These are phyloP conservation scores for Pythium phragmiticola DNA, from an alignment of 352 stramenopile species.

Conservation along the genomic window DNA sequence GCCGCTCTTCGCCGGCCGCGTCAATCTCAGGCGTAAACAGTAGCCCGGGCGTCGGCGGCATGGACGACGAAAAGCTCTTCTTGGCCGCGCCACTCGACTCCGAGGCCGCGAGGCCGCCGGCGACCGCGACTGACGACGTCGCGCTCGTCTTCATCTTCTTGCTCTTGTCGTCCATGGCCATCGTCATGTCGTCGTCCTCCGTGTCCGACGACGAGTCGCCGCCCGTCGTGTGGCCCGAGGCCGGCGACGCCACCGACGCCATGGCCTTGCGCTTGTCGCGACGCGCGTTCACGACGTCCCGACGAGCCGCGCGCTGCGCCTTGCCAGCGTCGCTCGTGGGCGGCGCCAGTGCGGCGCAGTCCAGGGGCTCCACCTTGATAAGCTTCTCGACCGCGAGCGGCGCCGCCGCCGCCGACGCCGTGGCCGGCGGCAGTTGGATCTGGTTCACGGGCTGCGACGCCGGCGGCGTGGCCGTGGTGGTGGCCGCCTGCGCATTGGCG, in stretches of 20 bases:
- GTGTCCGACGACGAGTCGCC: conserved; percentile 13
- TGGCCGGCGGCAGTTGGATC: conserved; percentile 50
- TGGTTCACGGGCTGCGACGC: conserved; percentile 48
- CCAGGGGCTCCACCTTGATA: conserved; percentile 54
- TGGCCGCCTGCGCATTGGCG: not conserved
- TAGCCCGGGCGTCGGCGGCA: conserved; percentile 21
- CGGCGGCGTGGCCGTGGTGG: conserved; percentile 10
- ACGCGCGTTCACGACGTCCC: conserved; percentile 65
- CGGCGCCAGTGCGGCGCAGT: not conserved
- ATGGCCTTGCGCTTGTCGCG: conserved; percentile 78
- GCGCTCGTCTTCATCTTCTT: conserved; percentile 84
- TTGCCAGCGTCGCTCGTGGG: conserved; percentile 38
- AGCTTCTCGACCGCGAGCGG: conserved; percentile 33
- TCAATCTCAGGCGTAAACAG: conserved; percentile 52
- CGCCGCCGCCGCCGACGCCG: conserved; percentile 19
- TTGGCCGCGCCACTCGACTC: not conserved
- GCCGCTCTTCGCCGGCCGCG: conserved; percentile 67
- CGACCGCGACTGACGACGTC: conserved; percentile 36
- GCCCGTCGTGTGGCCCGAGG: conserved; percentile 11
- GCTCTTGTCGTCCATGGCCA: conserved; percentile 30
- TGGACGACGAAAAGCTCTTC: conserved; percentile 20
- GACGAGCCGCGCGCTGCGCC: conserved; percentile 60
- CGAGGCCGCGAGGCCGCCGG: conserved; percentile 21
- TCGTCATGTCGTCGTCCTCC: conserved; percentile 17
- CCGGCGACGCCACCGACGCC: conserved; percentile 21